Base-by-base conservation (phyloP, 352 stramenopile genomes). In the Pilasporangium apinafurcum region DNA sequence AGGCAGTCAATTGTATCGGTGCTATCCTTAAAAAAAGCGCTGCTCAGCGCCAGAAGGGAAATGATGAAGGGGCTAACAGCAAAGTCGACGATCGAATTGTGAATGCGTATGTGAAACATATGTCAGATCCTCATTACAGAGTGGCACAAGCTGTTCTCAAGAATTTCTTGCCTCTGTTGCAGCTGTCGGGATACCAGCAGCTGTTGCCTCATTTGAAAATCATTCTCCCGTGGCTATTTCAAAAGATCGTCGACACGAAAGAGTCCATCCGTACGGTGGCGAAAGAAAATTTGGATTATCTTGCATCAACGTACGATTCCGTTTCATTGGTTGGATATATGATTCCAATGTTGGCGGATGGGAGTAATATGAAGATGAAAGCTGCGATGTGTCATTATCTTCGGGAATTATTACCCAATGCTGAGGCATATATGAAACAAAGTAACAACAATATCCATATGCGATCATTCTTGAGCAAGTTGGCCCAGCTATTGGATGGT, bases 351-450 rank as follows among this genome's bases (percentile, higher is more conserved):
- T 47, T 93, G 9, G 68, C 65, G 9, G 76, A 93, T 35, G 78
- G 81, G 9, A 79, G 56, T 34, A 90, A 90, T 48, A 78, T 90
- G 66, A 91, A 90, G 42, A 66, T 88, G 33, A 88, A 85, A 35
- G 56, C 54, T 4, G 63, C 70, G 0, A 70, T 90, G 36, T 88
- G 75, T 48, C 51, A 80, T 25, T 93, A 83, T 30, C 37, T 93
- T 13, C 62, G 68, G 16, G 52, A 74, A 26, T 32, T 90, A 8
- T 41, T 93, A 8, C 78, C 76, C 4, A 37, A 38, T 7, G 66
- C 74, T 3, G 52, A 59, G 10, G 70, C 53, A 9, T 90, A 90
- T 22, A 69, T 88, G 39, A 65, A 68, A 18, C 65, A 87, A 31
- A 72, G 68, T 37, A 43, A 50, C 28, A 88, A 78, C 58, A 68